Evolutionary conservation across 768 basidiomycete species (phyloP), one percentile per base, ranked within the genome.

Genomic region (Astraeus odoratus): DNA sequence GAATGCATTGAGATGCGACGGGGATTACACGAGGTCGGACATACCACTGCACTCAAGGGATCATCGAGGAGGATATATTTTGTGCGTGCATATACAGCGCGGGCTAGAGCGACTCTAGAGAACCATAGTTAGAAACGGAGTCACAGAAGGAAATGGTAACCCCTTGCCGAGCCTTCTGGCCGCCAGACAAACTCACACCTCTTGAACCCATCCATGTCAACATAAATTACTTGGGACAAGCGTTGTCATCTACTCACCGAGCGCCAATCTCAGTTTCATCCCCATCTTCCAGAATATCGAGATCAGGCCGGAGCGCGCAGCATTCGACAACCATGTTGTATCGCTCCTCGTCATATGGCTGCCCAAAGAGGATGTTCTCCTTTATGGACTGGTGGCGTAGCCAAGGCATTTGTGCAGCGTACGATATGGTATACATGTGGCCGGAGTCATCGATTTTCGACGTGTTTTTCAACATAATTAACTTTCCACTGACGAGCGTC

Each of bases 201-300:
- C 80, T 80, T 18, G 8, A 27, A 9, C 33, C 31, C 26, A 40
- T n/a, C n/a, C 3, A 8, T 8, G 13, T 33, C 4, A 18, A 39
- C 36, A 13, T 42, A 10, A 23, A 36, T 23, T 27, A 7, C 37
- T 39, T 13, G 41, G 5, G 46, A 19, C 10, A 39, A 24, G 6
- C 6, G 22, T 9, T 40, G 35, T 22, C 57, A 15, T 25, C 31
- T 19, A 57, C 69, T 10, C 39, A 76, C 72, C 80, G 70, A 12
- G 80, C 81, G 12, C 90, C 90, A 51, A 94, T 87, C 64, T 90
- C 85, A 1, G 89, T 92, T 44, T 65, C 68, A 57, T 90, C 92
- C 0, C 95, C 95, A 55, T 93, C 83, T 46, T 94, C 88, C 1
- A 97, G 63, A 9, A 92, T 75, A 5, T 84, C 77, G 46, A 98